Percentiles rank a stretch among this genome's conserved stretches.
phyloP scores from a whole-genome alignment of 2,329 filamentous ascomycete genomes.

The Lasiodiplodia sp. region DNA sequence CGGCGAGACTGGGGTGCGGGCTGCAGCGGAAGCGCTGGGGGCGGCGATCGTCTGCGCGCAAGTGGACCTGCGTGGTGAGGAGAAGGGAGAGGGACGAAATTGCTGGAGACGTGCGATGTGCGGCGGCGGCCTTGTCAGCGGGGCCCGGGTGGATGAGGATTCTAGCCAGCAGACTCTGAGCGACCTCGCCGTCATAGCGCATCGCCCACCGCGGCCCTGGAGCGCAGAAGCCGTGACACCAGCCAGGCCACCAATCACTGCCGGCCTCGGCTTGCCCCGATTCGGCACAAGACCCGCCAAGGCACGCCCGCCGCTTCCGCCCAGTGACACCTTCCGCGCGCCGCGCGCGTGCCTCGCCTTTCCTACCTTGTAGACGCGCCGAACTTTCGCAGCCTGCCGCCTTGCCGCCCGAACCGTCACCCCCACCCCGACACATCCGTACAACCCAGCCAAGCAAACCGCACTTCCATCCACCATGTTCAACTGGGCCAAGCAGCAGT shows the following conservation, averaged over 20 bases:
- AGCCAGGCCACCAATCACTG: background rate
- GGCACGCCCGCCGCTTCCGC: slow-evolving; percentile 11
- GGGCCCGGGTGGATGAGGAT: slow-evolving; percentile 13
- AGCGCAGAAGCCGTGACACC: background rate
- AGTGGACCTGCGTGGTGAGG: slow-evolving; percentile 27
- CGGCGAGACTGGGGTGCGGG: slow-evolving; percentile 12
- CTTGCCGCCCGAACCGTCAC: slow-evolving; percentile 16
- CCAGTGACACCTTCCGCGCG: slow-evolving; percentile 10
- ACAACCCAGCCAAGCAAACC: background rate
- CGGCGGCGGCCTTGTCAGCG: slow-evolving; percentile 12
- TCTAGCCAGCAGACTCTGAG: slow-evolving; percentile 18
- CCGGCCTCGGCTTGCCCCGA: background rate
- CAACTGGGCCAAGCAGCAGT: slow-evolving; percentile 95
- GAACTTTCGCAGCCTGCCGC: slow-evolving; percentile 22
- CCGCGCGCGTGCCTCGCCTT: slow-evolving; percentile 21
- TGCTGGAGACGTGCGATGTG: background rate
- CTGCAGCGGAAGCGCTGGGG: slow-evolving; percentile 22
- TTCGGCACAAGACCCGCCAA: slow-evolving; percentile 4
- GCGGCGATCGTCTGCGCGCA: slow-evolving; percentile 23
- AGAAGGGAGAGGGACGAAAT: slow-evolving; percentile 8
- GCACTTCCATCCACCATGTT: slow-evolving; percentile 65
- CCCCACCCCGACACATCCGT: slow-evolving; percentile 16
- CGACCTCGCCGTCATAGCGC: background rate
- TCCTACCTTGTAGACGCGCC: slow-evolving; percentile 19
- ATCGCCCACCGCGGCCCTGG: too few species aligned